phyloP scores from a whole-genome alignment of 192 early-diverging fungal species.

The Coemansia nantahalensis region DNA sequence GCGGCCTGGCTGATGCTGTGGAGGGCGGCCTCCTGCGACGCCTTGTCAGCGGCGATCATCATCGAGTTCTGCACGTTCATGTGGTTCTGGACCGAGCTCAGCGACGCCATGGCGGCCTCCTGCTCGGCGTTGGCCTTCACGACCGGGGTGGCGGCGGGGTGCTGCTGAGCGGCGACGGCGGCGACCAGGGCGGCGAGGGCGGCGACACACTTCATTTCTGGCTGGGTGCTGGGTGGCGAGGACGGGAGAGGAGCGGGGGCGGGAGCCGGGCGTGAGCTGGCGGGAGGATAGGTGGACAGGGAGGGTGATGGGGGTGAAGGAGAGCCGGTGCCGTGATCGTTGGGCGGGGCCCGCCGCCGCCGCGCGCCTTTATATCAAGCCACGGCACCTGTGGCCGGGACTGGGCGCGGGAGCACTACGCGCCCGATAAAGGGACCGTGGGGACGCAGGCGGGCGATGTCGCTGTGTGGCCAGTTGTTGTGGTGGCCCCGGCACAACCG shows the following conservation, averaged over 20 bases:
- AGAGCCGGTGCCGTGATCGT: no score
- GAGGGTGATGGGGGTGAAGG: no score
- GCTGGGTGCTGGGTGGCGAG: not conserved
- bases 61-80: conserved; percentile 40
- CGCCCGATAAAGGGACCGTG: not conserved
- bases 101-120: conserved; percentile 36
- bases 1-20: conserved; percentile 31
- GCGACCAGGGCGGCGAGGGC: conserved; percentile 23
- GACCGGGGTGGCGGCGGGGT: conserved; percentile 18
- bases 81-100: conserved; percentile 44
- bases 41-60: conserved; percentile 33
- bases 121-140: conserved; percentile 45
- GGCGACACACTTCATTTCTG: conserved; percentile 26
- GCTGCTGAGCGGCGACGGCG: conserved; percentile 15
- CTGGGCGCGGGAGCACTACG: no score
- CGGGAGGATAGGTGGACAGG: no score
- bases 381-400: no score
- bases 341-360: no score
- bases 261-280: not conserved
- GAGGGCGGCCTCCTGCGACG: conserved; percentile 42
- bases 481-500: no score
- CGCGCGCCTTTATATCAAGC: no score
- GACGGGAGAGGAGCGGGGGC: not conserved
- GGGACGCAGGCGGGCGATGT: not conserved
- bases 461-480: not conserved